Evolutionary conservation across 176 grass and related monocot species (phyloP).

Genomic region (Carex cristatella): DNA sequence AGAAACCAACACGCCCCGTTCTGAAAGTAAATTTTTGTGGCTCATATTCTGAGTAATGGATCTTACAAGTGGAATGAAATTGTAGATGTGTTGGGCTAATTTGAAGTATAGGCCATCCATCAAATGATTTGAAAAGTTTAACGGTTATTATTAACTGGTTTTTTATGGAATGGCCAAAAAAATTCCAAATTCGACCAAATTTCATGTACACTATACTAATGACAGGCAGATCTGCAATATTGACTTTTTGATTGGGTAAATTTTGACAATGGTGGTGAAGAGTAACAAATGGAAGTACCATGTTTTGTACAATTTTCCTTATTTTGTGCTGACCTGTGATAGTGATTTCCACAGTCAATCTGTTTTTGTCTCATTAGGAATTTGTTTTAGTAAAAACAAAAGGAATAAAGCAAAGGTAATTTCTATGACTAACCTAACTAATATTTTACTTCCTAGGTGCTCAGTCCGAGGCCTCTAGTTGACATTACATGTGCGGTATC

Average conservation of each 20-base stretch:
- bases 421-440: not conserved
- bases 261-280: not conserved
- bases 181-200: not conserved
- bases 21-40: slow-evolving; percentile 67
- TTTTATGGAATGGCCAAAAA: not conserved
- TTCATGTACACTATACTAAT: not conserved
- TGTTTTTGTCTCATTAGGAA: not conserved
- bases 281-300: not conserved
- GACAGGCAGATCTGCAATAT: not conserved
- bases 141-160: not conserved
- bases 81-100: not conserved
- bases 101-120: not conserved
- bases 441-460: slow-evolving; percentile 46
- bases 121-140: not conserved
- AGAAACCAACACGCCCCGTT: slow-evolving; percentile 91
- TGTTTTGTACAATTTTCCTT: not conserved
- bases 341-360: not conserved
- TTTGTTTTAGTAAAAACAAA: not conserved
- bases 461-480: slow-evolving; percentile 89
- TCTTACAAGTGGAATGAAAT: not conserved
- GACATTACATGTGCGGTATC: slow-evolving; percentile 87
- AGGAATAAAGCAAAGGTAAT: not conserved
- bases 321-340: not conserved
- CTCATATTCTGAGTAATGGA: not conserved
- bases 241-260: not conserved